Evolutionary conservation across 495 filamentous ascomycete species (phyloP).

Genomic region (Cudoniella acicularis): DNA sequence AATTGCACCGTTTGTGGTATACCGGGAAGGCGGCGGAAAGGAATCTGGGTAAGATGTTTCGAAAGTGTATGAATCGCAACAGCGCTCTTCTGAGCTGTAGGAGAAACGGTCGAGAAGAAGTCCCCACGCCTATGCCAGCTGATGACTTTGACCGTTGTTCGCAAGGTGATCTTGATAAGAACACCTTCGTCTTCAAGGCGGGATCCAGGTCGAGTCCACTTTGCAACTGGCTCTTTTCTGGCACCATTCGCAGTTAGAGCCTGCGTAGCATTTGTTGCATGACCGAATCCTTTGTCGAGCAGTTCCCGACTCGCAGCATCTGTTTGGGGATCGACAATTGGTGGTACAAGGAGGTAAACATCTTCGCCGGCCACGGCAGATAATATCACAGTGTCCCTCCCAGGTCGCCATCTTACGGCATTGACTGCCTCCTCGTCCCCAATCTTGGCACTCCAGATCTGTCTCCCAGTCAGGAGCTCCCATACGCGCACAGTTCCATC

Average conservation of each 20-base stretch:
- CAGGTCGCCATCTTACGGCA: slow-evolving; percentile 84
- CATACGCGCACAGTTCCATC: slow-evolving; percentile 91
- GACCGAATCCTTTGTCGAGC: slow-evolving; percentile 84
- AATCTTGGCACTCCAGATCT: slow-evolving; percentile 79
- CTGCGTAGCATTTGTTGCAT: slow-evolving; percentile 66
- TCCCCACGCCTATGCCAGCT: slow-evolving; percentile 93
- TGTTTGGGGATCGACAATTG: slow-evolving; percentile 64
- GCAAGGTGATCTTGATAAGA: slow-evolving; percentile 71
- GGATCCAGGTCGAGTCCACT: slow-evolving; percentile 78
- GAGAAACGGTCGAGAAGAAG: slow-evolving; percentile 90
- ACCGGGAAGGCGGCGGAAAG: slow-evolving; percentile 83
- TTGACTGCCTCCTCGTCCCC: slow-evolving; percentile 81
- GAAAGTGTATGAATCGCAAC: slow-evolving; percentile 93
- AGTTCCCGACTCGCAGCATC: slow-evolving; percentile 70
- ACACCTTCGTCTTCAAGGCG: slow-evolving; percentile 73
- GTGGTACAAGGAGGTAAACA: slow-evolving; percentile 78
- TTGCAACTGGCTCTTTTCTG: slow-evolving; percentile 71
- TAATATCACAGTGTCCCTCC: slow-evolving; percentile 73
- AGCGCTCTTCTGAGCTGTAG: slow-evolving; percentile 70
- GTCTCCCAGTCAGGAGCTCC: slow-evolving; percentile 82
- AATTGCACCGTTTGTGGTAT: slow-evolving; percentile 87
- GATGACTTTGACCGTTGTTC: slow-evolving; percentile 81
- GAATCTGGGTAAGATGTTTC: slow-evolving; percentile 90
- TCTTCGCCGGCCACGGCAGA: slow-evolving; percentile 81
- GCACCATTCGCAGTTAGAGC: slow-evolving; percentile 48